Evolutionary conservation across 495 filamentous ascomycete species (phyloP).

Genomic region (Penicillium coprophilum): DNA sequence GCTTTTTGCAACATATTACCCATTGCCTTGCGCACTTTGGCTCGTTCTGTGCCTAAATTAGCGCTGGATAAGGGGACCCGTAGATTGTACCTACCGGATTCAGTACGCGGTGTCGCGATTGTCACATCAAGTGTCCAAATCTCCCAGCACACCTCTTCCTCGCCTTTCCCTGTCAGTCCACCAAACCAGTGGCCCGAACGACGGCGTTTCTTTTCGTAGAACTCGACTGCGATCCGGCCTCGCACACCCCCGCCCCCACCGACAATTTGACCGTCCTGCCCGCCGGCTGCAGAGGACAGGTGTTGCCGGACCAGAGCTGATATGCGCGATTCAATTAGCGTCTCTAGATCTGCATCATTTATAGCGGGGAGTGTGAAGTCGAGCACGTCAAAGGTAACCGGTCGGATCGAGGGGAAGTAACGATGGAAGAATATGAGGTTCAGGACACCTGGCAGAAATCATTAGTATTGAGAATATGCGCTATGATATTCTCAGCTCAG

Average conservation of each 20-base stretch:
- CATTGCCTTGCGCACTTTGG: conserved; percentile 85
- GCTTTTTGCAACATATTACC: conserved; percentile 81
- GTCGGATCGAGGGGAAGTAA: conserved; percentile 83
- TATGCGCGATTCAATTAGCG: conserved; percentile 85
- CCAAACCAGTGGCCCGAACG: conserved; percentile 72
- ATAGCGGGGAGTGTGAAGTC: conserved; percentile 89
- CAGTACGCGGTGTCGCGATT: conserved; percentile 81
- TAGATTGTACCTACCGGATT: conserved; percentile 63
- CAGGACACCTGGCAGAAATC: conserved; percentile 66
- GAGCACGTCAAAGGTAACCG: conserved; percentile 84
- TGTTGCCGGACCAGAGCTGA: conserved; percentile 67
- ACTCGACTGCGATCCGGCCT: conserved; percentile 82
- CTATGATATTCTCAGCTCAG: too few relatives aligned
- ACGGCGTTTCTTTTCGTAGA: conserved; percentile 87
- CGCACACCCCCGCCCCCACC: conserved; percentile 51
- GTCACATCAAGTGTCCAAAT: conserved; percentile 91
- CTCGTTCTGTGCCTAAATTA: conserved; percentile 58
- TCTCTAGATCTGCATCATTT: conserved; percentile 84
- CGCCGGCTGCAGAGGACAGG: conserved; percentile 46
- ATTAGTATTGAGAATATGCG: background rate
- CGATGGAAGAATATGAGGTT: conserved; percentile 99
- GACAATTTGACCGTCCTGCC: conserved; percentile 49
- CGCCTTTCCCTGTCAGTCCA: conserved; percentile 57
- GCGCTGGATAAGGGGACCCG: background rate
- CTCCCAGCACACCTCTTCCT: conserved; percentile 97